Evolutionary conservation across 1,139 yeast species (phyloP), one percentile per base, ranked within the genome.

Genomic region (Komagataea norvegica): DNA sequence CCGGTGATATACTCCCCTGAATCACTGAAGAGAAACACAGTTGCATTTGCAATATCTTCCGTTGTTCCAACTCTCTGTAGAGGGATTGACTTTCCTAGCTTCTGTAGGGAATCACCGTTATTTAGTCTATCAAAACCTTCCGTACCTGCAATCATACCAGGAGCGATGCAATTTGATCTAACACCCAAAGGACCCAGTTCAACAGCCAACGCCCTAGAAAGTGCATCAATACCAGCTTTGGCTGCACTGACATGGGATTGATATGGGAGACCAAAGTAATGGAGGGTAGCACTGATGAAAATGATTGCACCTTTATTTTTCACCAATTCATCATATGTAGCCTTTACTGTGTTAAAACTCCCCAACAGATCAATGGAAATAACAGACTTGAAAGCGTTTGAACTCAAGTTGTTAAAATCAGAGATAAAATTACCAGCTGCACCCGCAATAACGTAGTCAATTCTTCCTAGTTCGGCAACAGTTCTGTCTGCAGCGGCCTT

Each of bases 371-470:
- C 97, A 46, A 89, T 89, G 28, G 77, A 79, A 19, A 87, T 71
- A 21, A 89, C 96, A 0, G 93, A 71, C 58, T 82, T 79, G 69
- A 89, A 89, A 3, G 95, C 96, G 54, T 86, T 86, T 26, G 88
- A 60, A 2, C 93, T 81, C 47, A 88, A 64, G 51, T 79, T 80
- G 53, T 79, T 79, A 60, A 88, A 77, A 57, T 86, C 93, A 24
- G 88, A 68, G 46, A 89, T 61, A 55, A 88, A 89, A 66, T 88
- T 88, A 6, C 97, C 96, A 4, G 96, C 96, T 3, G 97, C 96
- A 15, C 96, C 97, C 29, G 93, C 89, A 60, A 89, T 81, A 29
- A 88, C 93, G 56, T 61, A 83, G 60, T 89, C 96, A 45, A 85
- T 80, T 44, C 72, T 64, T 7, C 94, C 95, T 44, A 86, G 70